These are phyloP conservation scores for Aspergillus aculeatinus DNA, from an alignment of 2,329 filamentous ascomycete genomes.

Conservation along the genomic window DNA sequence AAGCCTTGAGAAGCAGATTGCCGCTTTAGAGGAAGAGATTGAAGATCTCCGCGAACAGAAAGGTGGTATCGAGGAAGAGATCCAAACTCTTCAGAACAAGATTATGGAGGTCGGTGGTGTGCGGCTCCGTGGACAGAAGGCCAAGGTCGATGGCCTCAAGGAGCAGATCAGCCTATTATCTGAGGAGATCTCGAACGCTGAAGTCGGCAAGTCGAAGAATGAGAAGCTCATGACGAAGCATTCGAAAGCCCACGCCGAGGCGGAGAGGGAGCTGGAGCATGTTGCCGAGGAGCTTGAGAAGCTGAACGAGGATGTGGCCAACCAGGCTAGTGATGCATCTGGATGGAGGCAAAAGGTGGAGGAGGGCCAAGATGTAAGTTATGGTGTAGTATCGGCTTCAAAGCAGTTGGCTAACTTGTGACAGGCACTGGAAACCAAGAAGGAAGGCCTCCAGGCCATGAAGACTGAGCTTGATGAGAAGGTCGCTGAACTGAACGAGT, in stretches of 20 bases:
- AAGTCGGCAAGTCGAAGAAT: constrained; percentile 86
- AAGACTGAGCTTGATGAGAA: constrained; percentile 88
- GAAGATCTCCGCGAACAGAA: constrained; percentile 79
- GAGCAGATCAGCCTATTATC: constrained; percentile 77
- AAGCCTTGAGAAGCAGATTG: constrained; percentile 74
- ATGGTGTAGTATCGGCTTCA: background rate
- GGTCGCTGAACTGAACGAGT: constrained; percentile 81
- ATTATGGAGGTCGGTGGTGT: constrained; percentile 99
- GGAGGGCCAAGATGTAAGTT: constrained; percentile 67
- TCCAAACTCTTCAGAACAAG: constrained; percentile 88
- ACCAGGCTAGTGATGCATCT: constrained; percentile 73
- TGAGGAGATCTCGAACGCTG: constrained; percentile 80
- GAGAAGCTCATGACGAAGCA: constrained; percentile 90
- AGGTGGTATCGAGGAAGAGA: constrained; percentile 87
- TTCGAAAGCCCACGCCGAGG: constrained; percentile 76
- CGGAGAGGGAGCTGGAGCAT: constrained; percentile 73
- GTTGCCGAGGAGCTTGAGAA: constrained; percentile 71
- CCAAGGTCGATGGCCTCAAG: constrained; percentile 85
- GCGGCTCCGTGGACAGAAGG: constrained; percentile 82
- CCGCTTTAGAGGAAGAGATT: constrained; percentile 72
- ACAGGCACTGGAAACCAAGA: constrained; percentile 70
- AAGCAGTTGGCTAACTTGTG: constrained; percentile 21
- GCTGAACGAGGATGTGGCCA: constrained; percentile 74
- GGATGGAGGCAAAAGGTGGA: constrained; percentile 72
- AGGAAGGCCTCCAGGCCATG: constrained; percentile 72